phyloP scores from a whole-genome alignment of 305 asterid species.

The Fraxinus ornus region DNA sequence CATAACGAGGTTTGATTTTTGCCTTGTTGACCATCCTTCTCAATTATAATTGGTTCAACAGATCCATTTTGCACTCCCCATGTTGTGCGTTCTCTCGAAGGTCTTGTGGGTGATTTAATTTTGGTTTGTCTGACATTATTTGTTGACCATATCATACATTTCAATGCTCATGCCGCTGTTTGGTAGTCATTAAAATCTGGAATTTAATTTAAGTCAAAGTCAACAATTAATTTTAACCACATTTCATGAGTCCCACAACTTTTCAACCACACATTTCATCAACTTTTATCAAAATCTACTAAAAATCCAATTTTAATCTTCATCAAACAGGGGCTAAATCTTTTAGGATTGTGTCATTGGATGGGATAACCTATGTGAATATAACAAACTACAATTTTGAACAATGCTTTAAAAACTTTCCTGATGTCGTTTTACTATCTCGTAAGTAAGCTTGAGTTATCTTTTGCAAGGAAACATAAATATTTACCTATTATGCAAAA shows the following conservation, averaged over 20 bases:
- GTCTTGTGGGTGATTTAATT: constrained; percentile 1
- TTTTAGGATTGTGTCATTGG: neutral
- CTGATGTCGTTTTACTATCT: neutral
- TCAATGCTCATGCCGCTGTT: neutral
- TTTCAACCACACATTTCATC: neutral
- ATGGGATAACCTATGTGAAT: neutral
- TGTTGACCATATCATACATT: constrained; percentile 2
- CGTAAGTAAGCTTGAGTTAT: neutral
- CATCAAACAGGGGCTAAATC: neutral
- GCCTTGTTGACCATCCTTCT: neutral
- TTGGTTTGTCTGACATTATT: constrained; percentile 8
- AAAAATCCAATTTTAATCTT: neutral
- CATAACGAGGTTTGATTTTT: neutral
- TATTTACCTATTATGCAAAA: neutral
- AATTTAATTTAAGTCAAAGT: neutral
- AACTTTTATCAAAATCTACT: neutral
- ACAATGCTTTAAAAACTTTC: neutral
- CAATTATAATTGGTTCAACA: constrained; percentile 8
- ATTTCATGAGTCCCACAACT: neutral
- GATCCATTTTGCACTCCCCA: constrained; percentile 4
- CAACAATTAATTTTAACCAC: neutral
- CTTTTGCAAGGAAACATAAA: neutral
- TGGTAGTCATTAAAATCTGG: neutral
- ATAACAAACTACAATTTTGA: neutral
- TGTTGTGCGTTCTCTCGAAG: neutral